A percentile compares a stretch with the other conserved stretches of the same genome.
Conservation (phyloP, 192 early-diverging fungal species). For the Allomyces macrogynus region DNA sequence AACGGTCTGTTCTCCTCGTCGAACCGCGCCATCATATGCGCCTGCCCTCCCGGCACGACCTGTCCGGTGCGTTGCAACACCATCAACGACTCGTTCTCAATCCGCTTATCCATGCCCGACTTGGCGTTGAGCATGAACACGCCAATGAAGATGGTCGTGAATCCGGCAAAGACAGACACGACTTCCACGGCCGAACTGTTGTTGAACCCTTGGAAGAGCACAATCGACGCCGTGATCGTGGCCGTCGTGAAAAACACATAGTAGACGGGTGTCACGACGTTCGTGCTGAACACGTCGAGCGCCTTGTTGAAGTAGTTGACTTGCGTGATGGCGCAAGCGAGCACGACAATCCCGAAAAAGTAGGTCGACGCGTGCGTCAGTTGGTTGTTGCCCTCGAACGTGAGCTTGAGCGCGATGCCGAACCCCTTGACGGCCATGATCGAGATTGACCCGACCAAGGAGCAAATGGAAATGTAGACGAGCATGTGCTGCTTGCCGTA, state of each 20-base stretch:
- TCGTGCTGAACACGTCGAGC: conserved; percentile 76
- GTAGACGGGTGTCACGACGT: conserved; percentile 75
- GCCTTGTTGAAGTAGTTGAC: conserved; percentile 99
- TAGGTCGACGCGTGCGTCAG: conserved; percentile 76
- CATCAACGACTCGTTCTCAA: neutral
- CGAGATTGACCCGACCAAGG: conserved; percentile 80
- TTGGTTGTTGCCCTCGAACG: conserved; percentile 82
- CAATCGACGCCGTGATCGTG: conserved; percentile 72
- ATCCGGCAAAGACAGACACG: conserved; percentile 67
- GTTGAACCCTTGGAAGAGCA: conserved; percentile 73
- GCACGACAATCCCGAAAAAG: conserved; percentile 59
- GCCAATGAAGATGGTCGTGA: conserved; percentile 80
- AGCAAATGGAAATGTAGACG: conserved; percentile 89
- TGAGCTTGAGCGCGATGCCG: conserved; percentile 77
- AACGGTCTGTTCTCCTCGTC: neutral
- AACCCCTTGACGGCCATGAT: conserved; percentile 86
- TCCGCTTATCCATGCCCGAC: neutral
- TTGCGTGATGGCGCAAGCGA: conserved; percentile 70
- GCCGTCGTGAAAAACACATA: conserved; percentile 91
- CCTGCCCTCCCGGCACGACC: neutral
- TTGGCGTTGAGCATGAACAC: conserved; percentile 55
- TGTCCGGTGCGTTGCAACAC: no score
- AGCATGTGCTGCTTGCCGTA: conserved; percentile 63
- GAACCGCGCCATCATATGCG: neutral
- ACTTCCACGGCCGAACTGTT: conserved; percentile 49